phyloP scores from a whole-genome alignment of 495 filamentous ascomycete species.

The Sphaerosporella brunnea region DNA sequence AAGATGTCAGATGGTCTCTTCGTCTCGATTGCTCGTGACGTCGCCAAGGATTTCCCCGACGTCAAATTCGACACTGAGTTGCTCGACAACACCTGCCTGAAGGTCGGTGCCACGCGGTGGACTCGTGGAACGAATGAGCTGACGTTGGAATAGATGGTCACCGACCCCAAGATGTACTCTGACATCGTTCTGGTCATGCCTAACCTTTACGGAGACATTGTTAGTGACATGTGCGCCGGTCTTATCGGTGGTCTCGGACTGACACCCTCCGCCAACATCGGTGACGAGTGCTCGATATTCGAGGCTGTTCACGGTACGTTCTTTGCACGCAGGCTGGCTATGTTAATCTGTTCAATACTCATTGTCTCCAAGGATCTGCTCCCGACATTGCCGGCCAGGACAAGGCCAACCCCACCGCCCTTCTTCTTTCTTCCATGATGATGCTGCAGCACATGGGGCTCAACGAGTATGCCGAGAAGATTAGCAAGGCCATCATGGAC shows the following conservation, averaged over 20 bases:
- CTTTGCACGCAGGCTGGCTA: too few species aligned
- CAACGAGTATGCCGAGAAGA: conserved; percentile 61
- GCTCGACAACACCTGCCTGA: conserved; percentile 95
- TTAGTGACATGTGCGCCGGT: conserved; percentile 98
- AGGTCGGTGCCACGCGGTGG: conserved; percentile 28
- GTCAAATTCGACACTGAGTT: conserved; percentile 93
- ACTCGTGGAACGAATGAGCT: background rate
- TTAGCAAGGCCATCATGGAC: conserved; percentile 86
- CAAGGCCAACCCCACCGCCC: conserved; percentile 86
- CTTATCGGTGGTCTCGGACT: conserved; percentile 93
- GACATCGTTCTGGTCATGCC: conserved; percentile 98
- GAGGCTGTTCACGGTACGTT: conserved; percentile 78
- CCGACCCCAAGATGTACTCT: conserved; percentile 49
- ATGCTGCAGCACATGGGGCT: conserved; percentile 98
- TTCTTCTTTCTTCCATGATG: conserved; percentile 86
- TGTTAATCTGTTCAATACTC: too few species aligned
- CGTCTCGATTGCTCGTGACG: conserved; percentile 60
- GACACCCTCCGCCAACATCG: conserved; percentile 95
- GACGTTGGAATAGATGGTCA: conserved; percentile 18
- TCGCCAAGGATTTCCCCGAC: conserved; percentile 84
- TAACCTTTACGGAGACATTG: conserved; percentile 97
- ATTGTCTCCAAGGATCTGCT: conserved; percentile 44
- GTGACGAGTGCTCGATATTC: conserved; percentile 97
- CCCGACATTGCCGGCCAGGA: conserved; percentile 94
- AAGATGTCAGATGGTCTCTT: conserved; percentile 99